A percentile compares a stretch with the other conserved stretches of the same genome.
These are phyloP conservation scores for Fusarium transvaalense DNA, from an alignment of 2,329 filamentous ascomycete species.

Conservation along the genomic window DNA sequence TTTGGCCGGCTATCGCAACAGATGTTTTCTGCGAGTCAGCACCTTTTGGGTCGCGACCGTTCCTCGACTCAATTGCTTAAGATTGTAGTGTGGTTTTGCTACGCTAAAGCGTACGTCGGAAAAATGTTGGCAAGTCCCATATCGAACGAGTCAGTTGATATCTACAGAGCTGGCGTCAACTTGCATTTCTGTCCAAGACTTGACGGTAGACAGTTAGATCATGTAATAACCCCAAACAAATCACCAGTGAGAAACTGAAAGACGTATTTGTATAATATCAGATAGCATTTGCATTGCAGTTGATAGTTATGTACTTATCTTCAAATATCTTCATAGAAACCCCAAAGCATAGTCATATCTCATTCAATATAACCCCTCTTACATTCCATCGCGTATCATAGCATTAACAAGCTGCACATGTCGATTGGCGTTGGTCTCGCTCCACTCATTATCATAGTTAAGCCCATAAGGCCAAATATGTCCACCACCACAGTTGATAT, in stretches of 20 bases:
- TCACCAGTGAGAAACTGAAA: too few species aligned
- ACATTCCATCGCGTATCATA: slow-evolving; percentile 58
- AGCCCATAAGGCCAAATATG: slow-evolving; percentile 59
- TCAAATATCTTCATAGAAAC: neutral
- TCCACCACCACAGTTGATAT: slow-evolving; percentile 56
- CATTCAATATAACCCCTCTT: neutral
- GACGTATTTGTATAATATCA: too few species aligned
- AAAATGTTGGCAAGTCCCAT: too few species aligned
- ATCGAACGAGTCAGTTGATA: neutral
- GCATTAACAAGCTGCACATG: slow-evolving; percentile 60
- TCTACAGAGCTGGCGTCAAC: neutral
- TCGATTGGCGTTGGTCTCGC: slow-evolving; percentile 58
- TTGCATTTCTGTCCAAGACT: neutral
- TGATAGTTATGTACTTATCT: neutral
- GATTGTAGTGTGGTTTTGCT: neutral
- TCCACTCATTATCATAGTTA: slow-evolving; percentile 60
- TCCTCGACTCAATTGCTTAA: neutral
- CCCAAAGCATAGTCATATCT: neutral
- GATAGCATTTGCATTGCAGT: neutral
- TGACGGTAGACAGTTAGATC: neutral
- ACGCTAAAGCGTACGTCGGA: neutral
- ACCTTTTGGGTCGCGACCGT: neutral
- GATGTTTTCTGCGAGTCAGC: neutral
- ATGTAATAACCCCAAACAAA: neutral
- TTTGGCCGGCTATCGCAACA: neutral